Percentiles rank a stretch among this genome's conserved stretches.
These are phyloP conservation scores for Waltiozyma sp. DNA, from an alignment of 1,139 yeast species.

Conservation along the genomic window DNA sequence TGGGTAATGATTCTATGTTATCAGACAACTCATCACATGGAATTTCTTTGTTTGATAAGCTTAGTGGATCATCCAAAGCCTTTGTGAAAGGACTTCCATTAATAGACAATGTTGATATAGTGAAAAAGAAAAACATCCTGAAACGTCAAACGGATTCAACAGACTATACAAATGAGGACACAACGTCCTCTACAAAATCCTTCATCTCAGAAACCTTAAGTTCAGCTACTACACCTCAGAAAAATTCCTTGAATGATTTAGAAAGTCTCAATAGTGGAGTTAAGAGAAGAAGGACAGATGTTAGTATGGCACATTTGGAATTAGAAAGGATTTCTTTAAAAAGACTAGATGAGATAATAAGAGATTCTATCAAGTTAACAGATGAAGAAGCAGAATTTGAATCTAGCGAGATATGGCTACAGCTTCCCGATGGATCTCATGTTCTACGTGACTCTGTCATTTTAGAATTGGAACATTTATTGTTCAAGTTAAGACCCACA, in stretches of 20 bases:
- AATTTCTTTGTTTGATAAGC: conserved; percentile 12
- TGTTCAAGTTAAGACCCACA: conserved; percentile 14
- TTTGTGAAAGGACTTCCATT: conserved; percentile 5
- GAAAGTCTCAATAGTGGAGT: not conserved
- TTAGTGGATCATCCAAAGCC: conserved; percentile 7
- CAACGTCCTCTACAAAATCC: not conserved
- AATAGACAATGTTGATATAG: conserved; percentile 4
- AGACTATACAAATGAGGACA: not conserved
- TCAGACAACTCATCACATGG: not conserved
- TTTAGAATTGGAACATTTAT: conserved; percentile 12
- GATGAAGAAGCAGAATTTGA: conserved; percentile 16
- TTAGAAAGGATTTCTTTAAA: conserved; percentile 7
- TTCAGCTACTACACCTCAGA: not conserved
- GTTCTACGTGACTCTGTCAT: conserved; percentile 12
- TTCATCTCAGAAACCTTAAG: not conserved
- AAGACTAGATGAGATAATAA: conserved; percentile 6
- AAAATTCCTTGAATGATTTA: not conserved
- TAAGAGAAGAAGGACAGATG: conserved; percentile 14
- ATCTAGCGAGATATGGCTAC: conserved; percentile 15
- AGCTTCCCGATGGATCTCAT: conserved; percentile 12
- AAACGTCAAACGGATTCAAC: not conserved
- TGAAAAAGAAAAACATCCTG: not conserved
- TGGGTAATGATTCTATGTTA: not conserved
- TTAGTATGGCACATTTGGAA: conserved; percentile 10
- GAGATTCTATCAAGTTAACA: conserved; percentile 8